These are phyloP conservation scores for Scytalidium lignicola DNA, from an alignment of 2,329 filamentous ascomycete genomes.

Conservation along the genomic window DNA sequence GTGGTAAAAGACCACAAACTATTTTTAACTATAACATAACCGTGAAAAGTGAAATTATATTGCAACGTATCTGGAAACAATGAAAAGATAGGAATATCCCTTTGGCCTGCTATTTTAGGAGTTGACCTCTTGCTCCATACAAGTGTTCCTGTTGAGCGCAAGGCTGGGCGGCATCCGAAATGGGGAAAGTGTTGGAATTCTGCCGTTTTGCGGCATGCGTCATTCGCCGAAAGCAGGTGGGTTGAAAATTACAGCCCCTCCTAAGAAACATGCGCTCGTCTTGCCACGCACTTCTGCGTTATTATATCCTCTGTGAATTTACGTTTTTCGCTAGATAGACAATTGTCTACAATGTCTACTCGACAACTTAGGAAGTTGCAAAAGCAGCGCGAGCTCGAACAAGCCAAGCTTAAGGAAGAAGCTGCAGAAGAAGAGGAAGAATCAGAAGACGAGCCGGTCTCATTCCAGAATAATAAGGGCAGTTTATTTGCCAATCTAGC, in stretches of 20 bases:
- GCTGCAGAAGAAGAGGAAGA: slow-evolving; percentile 23
- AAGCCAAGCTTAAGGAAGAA: slow-evolving; percentile 15
- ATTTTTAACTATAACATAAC: neutral
- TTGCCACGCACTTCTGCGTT: neutral
- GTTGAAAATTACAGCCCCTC: neutral
- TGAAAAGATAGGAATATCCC: slow-evolving; percentile 7
- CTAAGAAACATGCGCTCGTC: neutral
- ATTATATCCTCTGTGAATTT: neutral
- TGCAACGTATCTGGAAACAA: no score
- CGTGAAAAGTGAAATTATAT: no score
- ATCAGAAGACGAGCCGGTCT: slow-evolving; percentile 23
- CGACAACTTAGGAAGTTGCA: slow-evolving; percentile 30
- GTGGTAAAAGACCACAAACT: neutral
- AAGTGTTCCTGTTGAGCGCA: neutral
- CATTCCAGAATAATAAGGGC: slow-evolving; percentile 33
- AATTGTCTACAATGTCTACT: slow-evolving; percentile 24
- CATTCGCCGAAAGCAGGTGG: slow-evolving; percentile 16
- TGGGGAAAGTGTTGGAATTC: neutral
- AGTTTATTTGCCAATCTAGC: slow-evolving; percentile 52
- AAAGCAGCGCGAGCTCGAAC: slow-evolving; percentile 27
- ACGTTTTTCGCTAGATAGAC: neutral
- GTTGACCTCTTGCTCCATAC: neutral
- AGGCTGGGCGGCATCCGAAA: neutral
- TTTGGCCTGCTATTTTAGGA: slow-evolving; percentile 8
- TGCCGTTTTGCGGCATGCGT: slow-evolving; percentile 12